These are phyloP conservation scores for Kurtzmaniella quercitrusa DNA, from an alignment of 1,139 yeast species.

Conservation along the genomic window DNA sequence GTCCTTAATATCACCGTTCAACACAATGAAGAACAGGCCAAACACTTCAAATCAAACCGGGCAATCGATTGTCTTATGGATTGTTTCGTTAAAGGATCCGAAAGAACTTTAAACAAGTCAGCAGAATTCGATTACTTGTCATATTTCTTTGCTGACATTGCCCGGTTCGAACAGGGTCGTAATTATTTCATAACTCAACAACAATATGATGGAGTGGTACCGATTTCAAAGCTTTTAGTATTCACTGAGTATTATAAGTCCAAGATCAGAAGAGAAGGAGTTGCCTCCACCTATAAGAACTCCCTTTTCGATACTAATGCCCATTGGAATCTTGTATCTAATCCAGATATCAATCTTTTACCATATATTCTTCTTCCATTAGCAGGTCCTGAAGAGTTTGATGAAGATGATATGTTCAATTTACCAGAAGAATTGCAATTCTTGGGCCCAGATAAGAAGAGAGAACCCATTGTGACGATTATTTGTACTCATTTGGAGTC, in stretches of 20 bases:
- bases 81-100: conserved; percentile 83
- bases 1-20: conserved; percentile 48
- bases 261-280: conserved; percentile 83
- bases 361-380: conserved; percentile 82
- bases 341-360: conserved; percentile 65
- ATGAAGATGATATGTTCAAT: conserved; percentile 77
- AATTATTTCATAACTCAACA: conserved; percentile 70
- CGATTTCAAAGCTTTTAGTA: conserved; percentile 73
- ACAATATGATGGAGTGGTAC: conserved; percentile 71
- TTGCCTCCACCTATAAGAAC: conserved; percentile 89
- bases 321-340: conserved; percentile 57
- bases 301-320: conserved; percentile 74
- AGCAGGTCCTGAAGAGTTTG: conserved; percentile 78
- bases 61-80: conserved; percentile 86
- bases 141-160: conserved; percentile 85
- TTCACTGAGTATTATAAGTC: conserved; percentile 80
- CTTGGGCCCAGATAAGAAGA: conserved; percentile 67
- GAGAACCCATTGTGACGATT: conserved; percentile 69
- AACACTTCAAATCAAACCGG: conserved; percentile 50
- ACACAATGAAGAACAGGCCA: conserved; percentile 23
- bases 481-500: conserved; percentile 74
- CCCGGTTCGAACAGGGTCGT: conserved; percentile 69
- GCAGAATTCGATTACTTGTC: conserved; percentile 83
- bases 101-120: conserved; percentile 61
- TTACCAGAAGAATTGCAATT: conserved; percentile 88